These are phyloP conservation scores for Yamadazyma dendronema DNA, from an alignment of 1,139 yeast species.

Conservation along the genomic window DNA sequence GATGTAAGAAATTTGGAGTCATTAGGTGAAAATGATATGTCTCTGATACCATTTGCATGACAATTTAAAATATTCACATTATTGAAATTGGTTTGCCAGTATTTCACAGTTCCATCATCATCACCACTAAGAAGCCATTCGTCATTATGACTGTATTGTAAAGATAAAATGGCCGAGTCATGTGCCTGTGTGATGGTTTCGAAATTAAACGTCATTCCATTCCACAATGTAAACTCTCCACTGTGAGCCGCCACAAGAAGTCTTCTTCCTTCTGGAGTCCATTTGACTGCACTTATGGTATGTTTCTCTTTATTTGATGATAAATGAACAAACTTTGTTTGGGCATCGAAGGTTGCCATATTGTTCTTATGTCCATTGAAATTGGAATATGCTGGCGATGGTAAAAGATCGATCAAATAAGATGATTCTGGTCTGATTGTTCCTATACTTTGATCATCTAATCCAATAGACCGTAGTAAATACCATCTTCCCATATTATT, in stretches of 20 bases:
- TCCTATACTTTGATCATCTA: constrained; percentile 49
- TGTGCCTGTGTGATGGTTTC: constrained; percentile 99
- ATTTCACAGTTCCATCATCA: constrained; percentile 85
- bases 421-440: constrained; percentile 75
- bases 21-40: constrained; percentile 83
- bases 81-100: constrained; percentile 97
- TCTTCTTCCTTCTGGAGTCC: constrained; percentile 97
- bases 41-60: constrained; percentile 81
- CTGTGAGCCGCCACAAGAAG: constrained; percentile 86
- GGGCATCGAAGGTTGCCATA: constrained; percentile 55
- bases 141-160: constrained; percentile 83
- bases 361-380: constrained; percentile 30
- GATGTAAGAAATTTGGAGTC: constrained; percentile 90
- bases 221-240: constrained; percentile 97
- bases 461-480: constrained; percentile 57
- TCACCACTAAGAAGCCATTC: constrained; percentile 96
- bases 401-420: constrained; percentile 68
- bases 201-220: constrained; percentile 91
- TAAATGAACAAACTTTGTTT: constrained; percentile 84
- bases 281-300: constrained; percentile 83
- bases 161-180: constrained; percentile 80
- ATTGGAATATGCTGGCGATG: constrained; percentile 61
- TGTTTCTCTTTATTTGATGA: constrained; percentile 90
- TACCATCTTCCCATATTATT: constrained; percentile 76
- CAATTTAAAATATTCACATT: constrained; percentile 85